phyloP scores from a whole-genome alignment of 331 rosid genomes.

The Cydonia oblonga region DNA sequence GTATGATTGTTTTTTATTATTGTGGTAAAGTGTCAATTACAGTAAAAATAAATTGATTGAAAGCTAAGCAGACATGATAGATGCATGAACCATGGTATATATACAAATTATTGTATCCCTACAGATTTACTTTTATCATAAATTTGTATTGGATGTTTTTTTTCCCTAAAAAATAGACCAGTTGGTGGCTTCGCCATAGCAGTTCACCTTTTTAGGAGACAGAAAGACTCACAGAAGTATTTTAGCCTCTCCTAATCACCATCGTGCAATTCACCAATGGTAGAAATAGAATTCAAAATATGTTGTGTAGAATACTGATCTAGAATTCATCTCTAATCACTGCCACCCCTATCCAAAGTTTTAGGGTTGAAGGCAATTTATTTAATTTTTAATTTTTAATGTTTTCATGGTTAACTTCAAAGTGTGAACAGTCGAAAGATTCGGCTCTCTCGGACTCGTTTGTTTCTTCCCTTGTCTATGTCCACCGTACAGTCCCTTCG shows the following conservation, averaged over 20 bases:
- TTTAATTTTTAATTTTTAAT: background rate
- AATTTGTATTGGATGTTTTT: no score
- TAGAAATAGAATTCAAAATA: rapidly evolving
- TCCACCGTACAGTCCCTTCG: background rate
- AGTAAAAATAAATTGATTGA: no score
- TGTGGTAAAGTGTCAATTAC: rapidly evolving
- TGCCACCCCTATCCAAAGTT: no score
- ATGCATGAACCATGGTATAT: background rate
- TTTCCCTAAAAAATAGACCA: no score
- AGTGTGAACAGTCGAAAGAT: background rate
- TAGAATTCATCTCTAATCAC: no score
- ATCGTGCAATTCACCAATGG: no score
- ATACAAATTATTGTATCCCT: background rate
- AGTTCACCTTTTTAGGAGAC: rapidly evolving
- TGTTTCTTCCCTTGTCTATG: background rate
- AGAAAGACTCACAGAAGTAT: rapidly evolving
- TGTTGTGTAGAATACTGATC: rapidly evolving
- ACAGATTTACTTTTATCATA: no score
- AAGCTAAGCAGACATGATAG: no score
- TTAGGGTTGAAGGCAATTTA: no score
- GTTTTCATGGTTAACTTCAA: background rate
- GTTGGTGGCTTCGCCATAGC: rapidly evolving
- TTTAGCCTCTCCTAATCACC: rapidly evolving
- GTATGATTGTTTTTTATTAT: no score
- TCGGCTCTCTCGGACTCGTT: background rate